Base-by-base conservation (phyloP, 2,329 filamentous ascomycete species). In the Fusarium sp. region DNA sequence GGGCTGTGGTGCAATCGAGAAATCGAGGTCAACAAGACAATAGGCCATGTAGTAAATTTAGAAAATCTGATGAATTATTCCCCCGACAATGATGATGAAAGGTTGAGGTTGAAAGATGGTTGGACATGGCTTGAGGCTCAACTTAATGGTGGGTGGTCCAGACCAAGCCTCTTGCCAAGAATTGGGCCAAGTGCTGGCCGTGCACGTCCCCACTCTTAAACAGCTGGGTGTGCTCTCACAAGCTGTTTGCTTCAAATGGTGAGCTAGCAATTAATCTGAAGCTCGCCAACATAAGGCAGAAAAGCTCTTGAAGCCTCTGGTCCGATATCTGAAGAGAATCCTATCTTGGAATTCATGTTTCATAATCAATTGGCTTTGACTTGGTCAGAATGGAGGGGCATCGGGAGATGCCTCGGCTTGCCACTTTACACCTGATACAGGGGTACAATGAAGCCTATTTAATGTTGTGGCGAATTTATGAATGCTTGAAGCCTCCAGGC, bases 161-260 rank as follows among this genome's bases (percentile, higher is more conserved):
- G 61, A 71, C 68, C 50, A 52, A 59, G 58, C 37, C 54, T 64
- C 43, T 45, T 38, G 72, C 72, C 65, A 74, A 74, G 65, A 70
- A 54, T 25, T 47, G 30, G 61, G 30, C 56, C 30, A 69, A 17
- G 47, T 32, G 22, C 35, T 58, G 47, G 45, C 54, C 30, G 71
- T 74, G 69, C 38, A 32, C 66, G 40, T 57, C 60, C 50, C 47
- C 47, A 68, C 61, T 50, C 54, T 65, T 65, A 65, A 65, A 60
- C 14, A 25, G 38, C 33, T 12, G 12, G 22, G 20, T 20, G 20
- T 20, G 33, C 32, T 5, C 6, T 30, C 4, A 3, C 52, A 57
- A 52, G 25, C 47, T 10, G 17, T 52, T 14, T 52, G 6, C 47
- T 11, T 30, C 17, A 25, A 57, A 22, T 35, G 30, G 52, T 22